phyloP scores from a whole-genome alignment of 108 stramenopile species.

The Nitzschia sp. region DNA sequence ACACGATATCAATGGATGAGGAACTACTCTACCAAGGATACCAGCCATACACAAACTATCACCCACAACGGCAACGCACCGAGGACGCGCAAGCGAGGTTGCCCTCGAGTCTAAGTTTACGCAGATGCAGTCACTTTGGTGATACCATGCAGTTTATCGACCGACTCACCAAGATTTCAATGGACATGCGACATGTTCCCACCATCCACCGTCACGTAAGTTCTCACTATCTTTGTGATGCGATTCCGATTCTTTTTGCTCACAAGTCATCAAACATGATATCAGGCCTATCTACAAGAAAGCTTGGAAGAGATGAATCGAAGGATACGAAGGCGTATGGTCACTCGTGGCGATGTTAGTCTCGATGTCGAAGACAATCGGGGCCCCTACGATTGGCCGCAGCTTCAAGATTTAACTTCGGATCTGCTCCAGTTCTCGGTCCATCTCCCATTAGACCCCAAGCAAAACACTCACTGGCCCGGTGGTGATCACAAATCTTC shows the following conservation, averaged over 20 bases:
- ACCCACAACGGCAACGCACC: slow-evolving; percentile 12
- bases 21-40: slow-evolving; percentile 1
- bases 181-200: slow-evolving; percentile 68
- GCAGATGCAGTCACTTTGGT: slow-evolving; percentile 84
- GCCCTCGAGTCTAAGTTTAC: slow-evolving; percentile 69
- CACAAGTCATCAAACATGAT: too few relatives aligned
- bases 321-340: slow-evolving; percentile 76
- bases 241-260: too few relatives aligned
- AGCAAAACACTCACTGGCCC: slow-evolving; percentile 55
- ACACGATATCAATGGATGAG: slow-evolving; percentile 32
- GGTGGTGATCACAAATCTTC: slow-evolving; percentile 27
- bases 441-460: slow-evolving; percentile 80
- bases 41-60: neutral
- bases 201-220: slow-evolving; percentile 44
- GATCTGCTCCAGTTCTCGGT: slow-evolving; percentile 82
- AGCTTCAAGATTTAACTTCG: slow-evolving; percentile 44
- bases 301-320: slow-evolving; percentile 73
- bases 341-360: slow-evolving; percentile 74
- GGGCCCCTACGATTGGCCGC: slow-evolving; percentile 56
- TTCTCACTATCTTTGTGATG: slow-evolving; percentile 2
- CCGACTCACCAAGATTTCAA: slow-evolving; percentile 76
- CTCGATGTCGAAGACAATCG: slow-evolving; percentile 80
- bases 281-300: slow-evolving; percentile 45
- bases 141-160: slow-evolving; percentile 91
- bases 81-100: slow-evolving; percentile 26